Evolutionary conservation across 2,329 filamentous ascomycete genomes (phyloP).

Genomic region (Botrytis fabae): DNA sequence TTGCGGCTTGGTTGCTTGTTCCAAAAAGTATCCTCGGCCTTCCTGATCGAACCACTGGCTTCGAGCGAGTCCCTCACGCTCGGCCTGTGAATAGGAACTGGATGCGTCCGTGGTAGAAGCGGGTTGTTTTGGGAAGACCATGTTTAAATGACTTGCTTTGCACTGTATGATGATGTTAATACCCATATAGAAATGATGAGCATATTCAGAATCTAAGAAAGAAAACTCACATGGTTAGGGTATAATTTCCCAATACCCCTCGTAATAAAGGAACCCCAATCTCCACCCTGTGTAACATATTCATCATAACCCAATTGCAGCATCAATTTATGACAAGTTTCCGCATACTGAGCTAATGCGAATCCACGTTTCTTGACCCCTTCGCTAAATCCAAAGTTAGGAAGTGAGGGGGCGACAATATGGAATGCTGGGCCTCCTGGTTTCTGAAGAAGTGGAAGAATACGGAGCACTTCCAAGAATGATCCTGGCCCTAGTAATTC

Average conservation of each 20-base stretch:
- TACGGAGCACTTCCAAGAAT: conserved; percentile 23
- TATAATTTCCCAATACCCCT: conserved; percentile 61
- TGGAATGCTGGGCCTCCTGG: conserved; percentile 25
- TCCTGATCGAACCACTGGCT: conserved; percentile 28
- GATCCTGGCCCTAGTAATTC: conserved; percentile 26
- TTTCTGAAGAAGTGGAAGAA: conserved; percentile 31
- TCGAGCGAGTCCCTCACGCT: conserved; percentile 27
- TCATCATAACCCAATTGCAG: conserved; percentile 61
- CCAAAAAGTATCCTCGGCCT: conserved; percentile 29
- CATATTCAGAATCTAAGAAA: not conserved
- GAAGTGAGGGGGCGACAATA: conserved; percentile 57
- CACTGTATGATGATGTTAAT: conserved; percentile 40
- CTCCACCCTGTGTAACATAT: conserved; percentile 64
- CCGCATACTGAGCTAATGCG: conserved; percentile 59
- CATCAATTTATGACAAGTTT: conserved; percentile 68
- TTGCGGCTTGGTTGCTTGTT: conserved; percentile 56
- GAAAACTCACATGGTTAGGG: conserved; percentile 43
- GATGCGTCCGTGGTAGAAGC: conserved; percentile 15
- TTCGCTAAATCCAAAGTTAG: conserved; percentile 51
- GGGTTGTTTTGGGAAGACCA: not conserved
- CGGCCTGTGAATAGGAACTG: conserved; percentile 20
- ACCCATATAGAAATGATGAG: not conserved
- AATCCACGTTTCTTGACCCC: conserved; percentile 49
- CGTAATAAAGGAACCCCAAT: conserved; percentile 70
- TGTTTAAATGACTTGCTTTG: conserved; percentile 50